Evolutionary conservation across 805 yeast species (phyloP).

Genomic region (Ogataea saltuana): DNA sequence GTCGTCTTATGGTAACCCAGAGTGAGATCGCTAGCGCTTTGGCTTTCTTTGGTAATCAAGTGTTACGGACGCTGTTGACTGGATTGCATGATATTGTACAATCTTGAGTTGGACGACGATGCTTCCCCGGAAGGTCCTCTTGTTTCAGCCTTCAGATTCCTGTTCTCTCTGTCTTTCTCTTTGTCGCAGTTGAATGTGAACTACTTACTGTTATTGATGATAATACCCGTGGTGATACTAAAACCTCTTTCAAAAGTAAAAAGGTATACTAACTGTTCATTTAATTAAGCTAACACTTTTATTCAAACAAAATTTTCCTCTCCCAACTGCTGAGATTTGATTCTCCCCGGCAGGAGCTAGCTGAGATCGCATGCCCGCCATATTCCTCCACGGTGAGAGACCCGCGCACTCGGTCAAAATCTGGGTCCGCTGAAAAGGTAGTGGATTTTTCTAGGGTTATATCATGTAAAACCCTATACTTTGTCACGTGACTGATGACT

Average conservation of each 20-base stretch:
- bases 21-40: no score
- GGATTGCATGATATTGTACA: background rate
- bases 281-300: background rate
- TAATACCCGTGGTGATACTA: constrained; percentile 13
- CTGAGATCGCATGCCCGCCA: constrained; percentile 1
- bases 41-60: background rate
- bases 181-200: background rate
- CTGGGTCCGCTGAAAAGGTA: background rate
- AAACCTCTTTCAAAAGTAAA: constrained; percentile 1
- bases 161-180: background rate
- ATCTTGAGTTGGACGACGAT: background rate
- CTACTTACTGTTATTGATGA: constrained; percentile 15
- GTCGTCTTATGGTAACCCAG: no score
- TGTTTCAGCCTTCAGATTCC: background rate
- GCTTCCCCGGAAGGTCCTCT: background rate
- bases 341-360: background rate
- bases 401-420: constrained; percentile 1
- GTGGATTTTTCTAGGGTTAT: constrained; percentile 1
- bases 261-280: constrained; percentile 3
- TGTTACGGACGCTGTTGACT: background rate
- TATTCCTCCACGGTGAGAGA: background rate
- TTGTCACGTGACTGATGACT: constrained; percentile 1
- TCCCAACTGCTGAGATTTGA: constrained; percentile 2
- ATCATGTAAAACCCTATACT: background rate
- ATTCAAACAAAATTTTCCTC: constrained; percentile 11